Base-by-base conservation (phyloP, 306 rosid genomes). In the Prunus salicina region DNA sequence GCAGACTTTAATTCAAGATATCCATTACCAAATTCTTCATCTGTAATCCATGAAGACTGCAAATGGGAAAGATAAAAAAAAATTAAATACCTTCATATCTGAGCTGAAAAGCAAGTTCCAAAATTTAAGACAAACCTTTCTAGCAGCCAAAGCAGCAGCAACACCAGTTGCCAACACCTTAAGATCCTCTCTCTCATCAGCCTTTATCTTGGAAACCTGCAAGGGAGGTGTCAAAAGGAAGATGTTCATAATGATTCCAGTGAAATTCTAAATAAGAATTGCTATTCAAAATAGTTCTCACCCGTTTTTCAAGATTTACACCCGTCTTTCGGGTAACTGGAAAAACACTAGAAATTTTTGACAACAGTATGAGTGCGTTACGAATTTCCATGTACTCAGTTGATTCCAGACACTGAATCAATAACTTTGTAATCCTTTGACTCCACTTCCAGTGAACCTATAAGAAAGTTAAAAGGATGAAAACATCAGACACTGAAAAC, bases 391-490 rank as follows among this genome's bases (percentile, higher is more conserved):
- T 92, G 87, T 92, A 95, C 96, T 95, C 99, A 0, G 86, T 65
- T 70, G 99, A 95, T 84, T 95, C 99, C 78, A 95, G 86, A 87
- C 99, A 95, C 84, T 92, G 97, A 81, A 89, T 91, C 77, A 95
- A 79, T 78, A 91, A 79, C 71, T 97, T 85, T 14, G 99, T 95
- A 61, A 95, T 95, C 86, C 99, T 92, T 73, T 92, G 98, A 82
- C 96, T 92, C 99, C 99, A 95, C 64, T 95, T 95, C 99, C 99
- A 95, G 85, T 92, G 98, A 67, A 95, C 99, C 99, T 95, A 80
- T 76, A 18, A 80, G 57, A 64, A 78, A 77, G 43, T 67, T 56
- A 22, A 74, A 11, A 45, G 32, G 63, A 24, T 2, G 6, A 75
- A 13, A 32, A 68, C 55, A 67, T 25, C 32, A n/a, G 56, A 45